Conservation (phyloP, 139 green algal genomes). For the Chlamydomonas urium region DNA sequence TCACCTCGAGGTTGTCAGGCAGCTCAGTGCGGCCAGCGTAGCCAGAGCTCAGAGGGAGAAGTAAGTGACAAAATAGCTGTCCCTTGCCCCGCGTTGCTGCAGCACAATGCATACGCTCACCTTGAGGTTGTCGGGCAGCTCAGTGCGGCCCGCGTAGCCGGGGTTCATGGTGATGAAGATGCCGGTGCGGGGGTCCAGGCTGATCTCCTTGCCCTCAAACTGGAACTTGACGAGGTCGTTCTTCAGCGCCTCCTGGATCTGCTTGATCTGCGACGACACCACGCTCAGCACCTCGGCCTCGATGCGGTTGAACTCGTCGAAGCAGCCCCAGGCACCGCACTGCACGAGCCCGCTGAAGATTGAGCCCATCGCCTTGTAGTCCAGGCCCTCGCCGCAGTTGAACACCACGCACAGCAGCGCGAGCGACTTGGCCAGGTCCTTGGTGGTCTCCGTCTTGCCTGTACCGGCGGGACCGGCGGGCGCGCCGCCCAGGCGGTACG, state of each 20-base stretch:
- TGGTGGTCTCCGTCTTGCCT: slow-evolving; percentile 78
- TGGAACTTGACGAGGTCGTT: slow-evolving; percentile 74
- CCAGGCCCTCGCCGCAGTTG: slow-evolving; percentile 84
- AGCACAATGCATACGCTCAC: no score
- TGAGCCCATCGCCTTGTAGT: slow-evolving; percentile 84
- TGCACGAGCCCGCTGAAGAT: slow-evolving; percentile 83
- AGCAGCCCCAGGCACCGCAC: slow-evolving; percentile 83
- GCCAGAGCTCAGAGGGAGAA: slow-evolving; percentile 83
- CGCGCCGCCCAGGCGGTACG: slow-evolving; percentile 68
- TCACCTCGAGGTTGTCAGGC: slow-evolving; percentile 55
- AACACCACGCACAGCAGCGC: slow-evolving; percentile 84
- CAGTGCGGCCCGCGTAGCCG: slow-evolving; percentile 74
- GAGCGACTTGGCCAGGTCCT: slow-evolving; percentile 79
- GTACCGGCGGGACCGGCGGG: slow-evolving; percentile 75
- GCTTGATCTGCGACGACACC: slow-evolving; percentile 48
- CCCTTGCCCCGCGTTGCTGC: no score
- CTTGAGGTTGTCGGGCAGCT: slow-evolving; percentile 64
- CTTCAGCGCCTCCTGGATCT: slow-evolving; percentile 83
- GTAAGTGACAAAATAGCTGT: no score
- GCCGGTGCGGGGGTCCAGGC: slow-evolving; percentile 59
- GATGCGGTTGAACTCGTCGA: slow-evolving; percentile 90
- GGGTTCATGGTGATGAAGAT: slow-evolving; percentile 92
- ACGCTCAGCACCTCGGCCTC: slow-evolving; percentile 76
- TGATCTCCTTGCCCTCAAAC: slow-evolving; percentile 83
- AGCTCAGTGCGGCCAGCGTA: slow-evolving; percentile 80